A percentile compares a stretch with the other conserved stretches of the same genome.
Conservation (phyloP, 371 early-diverging fungal species). For the Mucor irregularis region DNA sequence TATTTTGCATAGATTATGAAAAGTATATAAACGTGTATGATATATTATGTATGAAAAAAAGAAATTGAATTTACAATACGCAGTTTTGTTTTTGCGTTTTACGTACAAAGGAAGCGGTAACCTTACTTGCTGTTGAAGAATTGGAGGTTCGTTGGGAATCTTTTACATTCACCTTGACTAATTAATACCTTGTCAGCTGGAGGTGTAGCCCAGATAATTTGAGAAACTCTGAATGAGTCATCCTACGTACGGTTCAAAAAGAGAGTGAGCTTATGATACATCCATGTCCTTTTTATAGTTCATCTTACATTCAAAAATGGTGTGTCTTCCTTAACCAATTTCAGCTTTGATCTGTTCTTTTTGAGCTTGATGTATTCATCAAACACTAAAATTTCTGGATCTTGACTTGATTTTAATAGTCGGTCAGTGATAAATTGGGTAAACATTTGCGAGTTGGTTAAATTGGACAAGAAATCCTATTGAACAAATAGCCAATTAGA, state of each 20-base stretch:
- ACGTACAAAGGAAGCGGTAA: neutral
- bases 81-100: neutral
- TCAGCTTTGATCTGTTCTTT: slow-evolving; percentile 74
- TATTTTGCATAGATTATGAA: too few species aligned
- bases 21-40: too few species aligned
- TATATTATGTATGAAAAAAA: too few species aligned
- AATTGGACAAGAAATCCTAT: slow-evolving; percentile 59
- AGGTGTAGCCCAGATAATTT: slow-evolving; percentile 48
- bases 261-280: neutral
- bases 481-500: neutral
- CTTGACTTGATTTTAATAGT: slow-evolving; percentile 60
- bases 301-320: slow-evolving; percentile 71
- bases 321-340: slow-evolving; percentile 77
- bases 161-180: slow-evolving; percentile 21
- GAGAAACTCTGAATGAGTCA: slow-evolving; percentile 44
- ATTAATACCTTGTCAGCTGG: slow-evolving; percentile 18
- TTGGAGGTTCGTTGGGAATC: slow-evolving; percentile 36
- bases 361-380: slow-evolving; percentile 83
- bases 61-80: too few species aligned
- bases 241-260: slow-evolving; percentile 19
- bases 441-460: slow-evolving; percentile 79
- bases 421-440: slow-evolving; percentile 80
- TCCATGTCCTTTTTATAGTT: too few species aligned
- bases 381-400: slow-evolving; percentile 79
- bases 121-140: slow-evolving; percentile 10